Percentiles rank a stretch among this genome's conserved stretches.
These are phyloP conservation scores for Adansonia madagascariensis DNA, from an alignment of 441 rosid genomes.

Conservation along the genomic window DNA sequence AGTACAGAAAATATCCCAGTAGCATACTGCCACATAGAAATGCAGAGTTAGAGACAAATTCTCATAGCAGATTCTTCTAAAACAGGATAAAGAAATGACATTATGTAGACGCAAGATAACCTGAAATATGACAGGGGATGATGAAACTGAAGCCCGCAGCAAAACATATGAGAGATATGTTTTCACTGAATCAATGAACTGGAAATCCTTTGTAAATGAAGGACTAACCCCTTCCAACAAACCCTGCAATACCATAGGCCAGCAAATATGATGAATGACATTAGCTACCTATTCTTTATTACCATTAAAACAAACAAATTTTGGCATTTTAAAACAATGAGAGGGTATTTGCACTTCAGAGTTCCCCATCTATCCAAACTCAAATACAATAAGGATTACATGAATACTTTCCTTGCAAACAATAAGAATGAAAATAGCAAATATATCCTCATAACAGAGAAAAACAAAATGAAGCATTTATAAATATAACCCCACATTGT, in stretches of 20 bases:
- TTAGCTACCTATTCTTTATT: slow-evolving; percentile 2
- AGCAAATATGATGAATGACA: slow-evolving; percentile 9
- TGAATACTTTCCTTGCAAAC: not conserved
- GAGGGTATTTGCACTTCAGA: slow-evolving; percentile 17
- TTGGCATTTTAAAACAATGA: not conserved
- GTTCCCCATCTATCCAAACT: not conserved
- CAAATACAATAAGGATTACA: slow-evolving; percentile 15
- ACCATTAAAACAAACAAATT: not conserved
- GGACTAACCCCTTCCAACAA: slow-evolving; percentile 92
- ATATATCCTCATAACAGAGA: slow-evolving; percentile 5
- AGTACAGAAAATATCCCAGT: slow-evolving; percentile 96
- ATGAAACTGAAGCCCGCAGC: slow-evolving; percentile 95
- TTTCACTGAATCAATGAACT: slow-evolving; percentile 98
- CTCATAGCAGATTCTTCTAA: slow-evolving; percentile 24
- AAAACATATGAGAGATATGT: slow-evolving; percentile 97
- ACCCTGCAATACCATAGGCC: slow-evolving; percentile 60
- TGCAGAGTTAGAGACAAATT: slow-evolving; percentile 37
- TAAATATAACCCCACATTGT: slow-evolving; percentile 1
- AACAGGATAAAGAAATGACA: slow-evolving; percentile 32
- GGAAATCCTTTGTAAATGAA: slow-evolving; percentile 91
- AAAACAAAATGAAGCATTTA: not conserved
- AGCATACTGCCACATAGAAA: slow-evolving; percentile 80
- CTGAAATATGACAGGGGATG: slow-evolving; percentile 90
- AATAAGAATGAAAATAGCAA: slow-evolving; percentile 22
- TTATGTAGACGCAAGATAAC: slow-evolving; percentile 42